Evolutionary conservation across 768 basidiomycete genomes (phyloP), one percentile per base, ranked within the genome.

Genomic region (Xanthoconium stramineum): DNA sequence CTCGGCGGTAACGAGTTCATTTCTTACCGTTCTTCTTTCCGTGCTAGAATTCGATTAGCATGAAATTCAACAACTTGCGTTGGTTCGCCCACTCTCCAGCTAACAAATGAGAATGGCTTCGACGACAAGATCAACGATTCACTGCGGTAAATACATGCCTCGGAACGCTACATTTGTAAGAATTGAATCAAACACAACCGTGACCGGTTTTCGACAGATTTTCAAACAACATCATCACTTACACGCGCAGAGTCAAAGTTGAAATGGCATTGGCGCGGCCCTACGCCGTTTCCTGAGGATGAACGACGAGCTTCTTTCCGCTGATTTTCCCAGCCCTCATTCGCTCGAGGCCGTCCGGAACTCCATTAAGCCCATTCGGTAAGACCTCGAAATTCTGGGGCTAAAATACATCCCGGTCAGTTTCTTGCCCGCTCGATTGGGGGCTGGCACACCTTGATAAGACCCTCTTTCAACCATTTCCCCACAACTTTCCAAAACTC

Each of bases 341-440:
- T 56, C 64, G 65, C 44, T 74, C 66, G 30, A 81, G 60, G 3
- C 75, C 78, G 11, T 50, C 68, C 0, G 54, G 39, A 10, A 81
- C 69, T 10, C 73, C 78, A 9, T 61, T 53, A 2, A 81, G 66
- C 2, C 80, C 80, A 30, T 65, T 60, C 0, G 74, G 70, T 12
- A 81, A 63, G n/a, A 79, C 64, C 59, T 81, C 74, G 5, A 72
- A 57, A n/a, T 67, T 64, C 55, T 73, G 73, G 0, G 80, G 77
- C 78, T 76, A 43, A 38, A 47, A 40, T 3, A 29, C 19, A 28
- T 45, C 19, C 24, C n/a, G 50, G n/a, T 56, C 32, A 58, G 38
- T 58, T 11, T 17, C 39, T 15, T 1, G 20, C 19, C 38, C 29
- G 3, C 15, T 48, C 15, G 15, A 30, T 40, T 13, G n/a, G n/a